phyloP scores from a whole-genome alignment of 768 basidiomycete genomes.

The Lyophyllum shimeji region DNA sequence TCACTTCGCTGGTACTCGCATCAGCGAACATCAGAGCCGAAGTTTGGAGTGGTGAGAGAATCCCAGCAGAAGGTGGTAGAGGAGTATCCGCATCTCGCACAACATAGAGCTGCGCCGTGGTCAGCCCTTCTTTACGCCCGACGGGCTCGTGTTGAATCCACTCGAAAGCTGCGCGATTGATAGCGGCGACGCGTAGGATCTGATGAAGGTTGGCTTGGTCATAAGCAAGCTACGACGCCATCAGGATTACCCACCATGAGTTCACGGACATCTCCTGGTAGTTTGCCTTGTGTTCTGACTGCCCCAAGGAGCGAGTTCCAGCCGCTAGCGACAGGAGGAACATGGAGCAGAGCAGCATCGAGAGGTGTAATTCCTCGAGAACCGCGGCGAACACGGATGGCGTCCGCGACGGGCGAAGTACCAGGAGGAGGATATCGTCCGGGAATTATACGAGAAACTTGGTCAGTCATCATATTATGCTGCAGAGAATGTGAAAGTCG shows the following conservation, averaged over 20 bases:
- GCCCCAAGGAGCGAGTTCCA: constrained; percentile 52
- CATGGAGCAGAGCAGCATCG: constrained; percentile 49
- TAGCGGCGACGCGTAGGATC: constrained; percentile 52
- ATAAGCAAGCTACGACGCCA: background rate
- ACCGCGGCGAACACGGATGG: constrained; percentile 48
- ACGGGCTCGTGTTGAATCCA: constrained; percentile 59
- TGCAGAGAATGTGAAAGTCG: background rate
- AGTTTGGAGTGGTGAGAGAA: constrained; percentile 47
- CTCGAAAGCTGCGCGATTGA: constrained; percentile 50
- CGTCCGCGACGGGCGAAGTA: constrained; percentile 43
- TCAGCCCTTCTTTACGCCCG: constrained; percentile 50
- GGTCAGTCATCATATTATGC: constrained; percentile 10
- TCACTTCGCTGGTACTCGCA: constrained; percentile 49
- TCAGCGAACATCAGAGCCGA: constrained; percentile 60
- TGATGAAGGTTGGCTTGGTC: constrained; percentile 14
- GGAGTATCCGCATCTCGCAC: constrained; percentile 50
- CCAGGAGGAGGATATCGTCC: constrained; percentile 45
- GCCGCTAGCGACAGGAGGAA: constrained; percentile 47
- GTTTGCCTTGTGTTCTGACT: constrained; percentile 44
- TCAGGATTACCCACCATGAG: constrained; percentile 39
- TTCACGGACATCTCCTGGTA: constrained; percentile 49
- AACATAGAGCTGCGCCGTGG: constrained; percentile 50
- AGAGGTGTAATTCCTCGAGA: constrained; percentile 48
- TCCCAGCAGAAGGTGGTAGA: constrained; percentile 34
- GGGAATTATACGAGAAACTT: constrained; percentile 39